Evolutionary conservation across 176 grass and related monocot genomes (phyloP).

Genomic region (Avena atlantica): DNA sequence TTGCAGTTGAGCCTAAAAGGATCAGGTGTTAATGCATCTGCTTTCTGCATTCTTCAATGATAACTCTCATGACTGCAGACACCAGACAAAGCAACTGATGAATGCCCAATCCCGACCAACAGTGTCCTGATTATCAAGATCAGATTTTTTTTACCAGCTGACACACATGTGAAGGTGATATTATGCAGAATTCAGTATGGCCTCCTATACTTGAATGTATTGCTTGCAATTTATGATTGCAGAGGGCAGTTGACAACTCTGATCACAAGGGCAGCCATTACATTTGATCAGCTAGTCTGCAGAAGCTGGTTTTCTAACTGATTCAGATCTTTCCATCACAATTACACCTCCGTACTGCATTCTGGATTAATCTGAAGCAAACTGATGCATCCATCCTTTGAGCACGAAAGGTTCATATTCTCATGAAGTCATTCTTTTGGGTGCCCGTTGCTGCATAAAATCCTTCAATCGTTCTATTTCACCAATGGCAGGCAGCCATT

Average conservation of each 20-base stretch:
- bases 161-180: neutral
- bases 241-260: neutral
- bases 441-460: slow-evolving; percentile 50
- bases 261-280: neutral
- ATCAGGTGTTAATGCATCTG: neutral
- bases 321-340: neutral
- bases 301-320: slow-evolving; percentile 9
- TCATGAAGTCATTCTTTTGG: slow-evolving; percentile 5
- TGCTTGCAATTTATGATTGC: neutral
- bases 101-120: neutral
- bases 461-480: slow-evolving; percentile 62
- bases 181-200: neutral
- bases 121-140: neutral
- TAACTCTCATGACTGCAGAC: neutral
- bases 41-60: slow-evolving; percentile 19
- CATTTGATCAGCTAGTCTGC: slow-evolving; percentile 7
- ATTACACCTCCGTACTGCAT: neutral
- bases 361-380: slow-evolving; percentile 14
- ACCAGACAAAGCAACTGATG: neutral
- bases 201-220: neutral
- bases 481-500: slow-evolving; percentile 73
- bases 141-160: neutral
- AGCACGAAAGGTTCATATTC: neutral
- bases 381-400: neutral
- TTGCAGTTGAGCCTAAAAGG: neutral